Conservation (phyloP, 176 grass and related monocot species). For the Zoysia pacifica region DNA sequence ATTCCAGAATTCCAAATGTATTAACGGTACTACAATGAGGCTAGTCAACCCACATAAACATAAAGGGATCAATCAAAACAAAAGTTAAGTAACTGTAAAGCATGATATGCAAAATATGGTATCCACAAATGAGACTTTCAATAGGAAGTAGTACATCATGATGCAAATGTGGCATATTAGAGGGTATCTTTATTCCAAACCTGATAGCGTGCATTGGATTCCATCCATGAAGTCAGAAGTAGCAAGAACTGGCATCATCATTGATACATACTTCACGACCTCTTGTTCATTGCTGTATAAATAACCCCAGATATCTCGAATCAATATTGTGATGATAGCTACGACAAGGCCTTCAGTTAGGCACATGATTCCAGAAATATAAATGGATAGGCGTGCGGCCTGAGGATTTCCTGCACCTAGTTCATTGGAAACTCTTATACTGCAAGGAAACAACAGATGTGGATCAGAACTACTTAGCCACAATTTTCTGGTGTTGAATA, state of each 20-base stretch:
- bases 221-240: conserved; percentile 93
- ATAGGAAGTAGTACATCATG: background rate
- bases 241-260: conserved; percentile 90
- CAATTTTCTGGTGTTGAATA: conserved; percentile 19
- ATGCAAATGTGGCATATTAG: conserved; percentile 1
- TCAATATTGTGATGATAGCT: conserved; percentile 58
- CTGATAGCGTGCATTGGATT: conserved; percentile 89
- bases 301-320: conserved; percentile 71
- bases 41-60: conserved; percentile 15
- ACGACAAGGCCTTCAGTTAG: conserved; percentile 65
- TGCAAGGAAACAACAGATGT: conserved; percentile 37
- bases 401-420: conserved; percentile 70
- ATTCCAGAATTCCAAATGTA: background rate
- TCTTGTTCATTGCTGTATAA: conserved; percentile 76
- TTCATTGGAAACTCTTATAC: conserved; percentile 96
- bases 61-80: background rate
- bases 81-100: background rate
- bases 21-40: background rate
- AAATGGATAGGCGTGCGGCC: conserved; percentile 57
- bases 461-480: conserved; percentile 3
- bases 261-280: conserved; percentile 67
- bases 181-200: conserved; percentile 38
- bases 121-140: conserved; percentile 2
- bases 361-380: conserved; percentile 61
- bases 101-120: conserved; percentile 7